Evolutionary conservation across 2,329 filamentous ascomycete genomes (phyloP).

Genomic region (Tolypocladium guangdongense): DNA sequence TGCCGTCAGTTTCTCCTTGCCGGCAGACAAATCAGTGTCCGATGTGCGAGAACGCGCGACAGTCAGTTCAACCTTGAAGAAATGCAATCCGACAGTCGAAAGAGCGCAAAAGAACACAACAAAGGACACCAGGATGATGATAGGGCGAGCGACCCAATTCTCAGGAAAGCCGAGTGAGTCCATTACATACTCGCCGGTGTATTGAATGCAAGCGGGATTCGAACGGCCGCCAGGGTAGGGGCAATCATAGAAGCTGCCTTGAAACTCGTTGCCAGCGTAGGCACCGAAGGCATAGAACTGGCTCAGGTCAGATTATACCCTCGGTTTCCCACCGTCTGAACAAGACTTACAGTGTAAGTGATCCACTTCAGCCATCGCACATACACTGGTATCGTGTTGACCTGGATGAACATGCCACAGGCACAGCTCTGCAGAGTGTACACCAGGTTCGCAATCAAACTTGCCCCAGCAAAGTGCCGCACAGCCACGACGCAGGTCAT

Average conservation of each 20-base stretch:
- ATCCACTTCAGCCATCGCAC: slow-evolving; percentile 68
- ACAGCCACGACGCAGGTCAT: slow-evolving; percentile 55
- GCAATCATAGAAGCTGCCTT: slow-evolving; percentile 62
- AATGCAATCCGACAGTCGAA: slow-evolving; percentile 51
- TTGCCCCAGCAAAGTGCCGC: slow-evolving; percentile 59
- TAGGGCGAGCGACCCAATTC: slow-evolving; percentile 57
- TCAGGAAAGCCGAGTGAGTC: slow-evolving; percentile 54
- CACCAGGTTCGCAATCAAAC: slow-evolving; percentile 58
- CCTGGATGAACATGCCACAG: slow-evolving; percentile 68
- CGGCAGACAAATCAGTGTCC: slow-evolving; percentile 53
- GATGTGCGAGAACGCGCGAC: slow-evolving; percentile 51
- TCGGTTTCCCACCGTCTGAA: too few species aligned
- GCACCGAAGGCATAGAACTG: slow-evolving; percentile 63
- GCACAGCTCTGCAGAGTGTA: slow-evolving; percentile 66
- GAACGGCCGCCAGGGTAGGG: slow-evolving; percentile 49
- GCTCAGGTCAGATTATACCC: background rate
- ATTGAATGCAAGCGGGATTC: slow-evolving; percentile 56
- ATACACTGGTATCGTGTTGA: slow-evolving; percentile 62
- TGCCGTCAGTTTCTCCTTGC: slow-evolving; percentile 57
- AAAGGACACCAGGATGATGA: slow-evolving; percentile 51
- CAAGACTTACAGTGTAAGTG: slow-evolving; percentile 6
- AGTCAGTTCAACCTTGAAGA: slow-evolving; percentile 56
- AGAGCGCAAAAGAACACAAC: slow-evolving; percentile 50
- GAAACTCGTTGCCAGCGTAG: slow-evolving; percentile 62
- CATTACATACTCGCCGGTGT: slow-evolving; percentile 60